phyloP scores from a whole-genome alignment of 2,329 filamentous ascomycete species.

The Ophiostoma sp. region DNA sequence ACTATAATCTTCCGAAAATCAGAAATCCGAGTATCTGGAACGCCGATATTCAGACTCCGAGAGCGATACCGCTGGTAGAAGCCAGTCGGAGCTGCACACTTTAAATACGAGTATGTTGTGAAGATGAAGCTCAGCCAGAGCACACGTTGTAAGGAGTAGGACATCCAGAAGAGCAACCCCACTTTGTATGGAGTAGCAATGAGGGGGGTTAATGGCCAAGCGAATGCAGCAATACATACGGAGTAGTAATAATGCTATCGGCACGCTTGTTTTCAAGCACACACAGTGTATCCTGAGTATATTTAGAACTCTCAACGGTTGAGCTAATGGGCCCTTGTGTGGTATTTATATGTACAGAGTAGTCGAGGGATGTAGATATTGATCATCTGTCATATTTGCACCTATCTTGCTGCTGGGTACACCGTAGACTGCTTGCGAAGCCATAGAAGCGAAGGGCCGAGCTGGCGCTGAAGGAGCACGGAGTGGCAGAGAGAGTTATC shows the following conservation, averaged over 20 bases:
- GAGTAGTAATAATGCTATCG: too few species aligned
- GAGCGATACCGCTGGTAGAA: too few species aligned
- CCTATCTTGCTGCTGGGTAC: not conserved
- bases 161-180: not conserved
- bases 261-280: too few species aligned
- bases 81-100: too few species aligned
- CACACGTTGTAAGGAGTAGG: not conserved
- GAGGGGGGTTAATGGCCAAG: not conserved
- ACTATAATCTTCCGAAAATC: not conserved
- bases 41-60: not conserved
- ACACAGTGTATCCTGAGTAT: not conserved
- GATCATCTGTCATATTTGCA: conserved; percentile 1
- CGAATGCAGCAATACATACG: not conserved
- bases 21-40: not conserved
- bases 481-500: not conserved
- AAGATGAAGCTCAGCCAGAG: not conserved
- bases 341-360: not conserved
- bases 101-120: too few species aligned
- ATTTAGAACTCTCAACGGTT: conserved; percentile 2
- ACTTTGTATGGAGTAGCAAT: conserved; percentile 3
- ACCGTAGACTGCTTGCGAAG: not conserved
- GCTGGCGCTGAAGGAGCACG: not conserved
- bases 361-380: not conserved
- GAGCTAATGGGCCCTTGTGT: not conserved
- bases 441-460: conserved; percentile 3